Evolutionary conservation across 176 grass and related monocot species (phyloP), one percentile per base, ranked within the genome.

Genomic region (Panicum miliaceum): DNA sequence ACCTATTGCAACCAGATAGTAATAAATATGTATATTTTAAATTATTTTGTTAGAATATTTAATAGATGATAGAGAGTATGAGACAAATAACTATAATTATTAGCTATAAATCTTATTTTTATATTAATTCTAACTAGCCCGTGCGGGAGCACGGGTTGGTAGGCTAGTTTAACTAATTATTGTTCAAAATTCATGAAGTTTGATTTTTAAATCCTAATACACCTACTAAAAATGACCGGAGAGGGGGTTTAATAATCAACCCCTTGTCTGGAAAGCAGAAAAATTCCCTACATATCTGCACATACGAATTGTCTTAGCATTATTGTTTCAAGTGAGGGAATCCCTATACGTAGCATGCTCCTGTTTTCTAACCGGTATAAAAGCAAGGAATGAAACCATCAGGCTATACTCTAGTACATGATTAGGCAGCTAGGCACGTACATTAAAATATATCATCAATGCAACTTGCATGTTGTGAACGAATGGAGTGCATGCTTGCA

Each of bases 381-480:
- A 80, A 58, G 36, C 35, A 50, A 66, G 36, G 19, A 47, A 79
- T 73, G 43, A 80, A 73, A 38, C 7, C 3, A 38, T 19, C 64
- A 27, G 13, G 48, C 20, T 0, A 37, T 75, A 75, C 54, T 46
- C 18, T 32, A 20, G 29, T 76, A 8, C 5, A 34, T 35, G 61
- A 67, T 80, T 52, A 50, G 29, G 29, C 3, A 50, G 29, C 12
- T 5, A 53, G 50, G 46, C 11, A 14, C 16, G 23, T 52, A 80
- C 70, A 53, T 52, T 35, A 43, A 43, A 65, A 19, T 81, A 27
- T 19, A 63, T 20, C 77, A 32, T 32, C 29, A 32, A 32, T 32
- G 29, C 29, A 65, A 73, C 51, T 84, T 84, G 22, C 7, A 58
- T 59, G 7, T 8, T 57, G 68, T 80, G 67, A 76, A 52, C 50